Base-by-base conservation (phyloP, 2,329 filamentous ascomycete genomes). In the Bertia moriformis region DNA sequence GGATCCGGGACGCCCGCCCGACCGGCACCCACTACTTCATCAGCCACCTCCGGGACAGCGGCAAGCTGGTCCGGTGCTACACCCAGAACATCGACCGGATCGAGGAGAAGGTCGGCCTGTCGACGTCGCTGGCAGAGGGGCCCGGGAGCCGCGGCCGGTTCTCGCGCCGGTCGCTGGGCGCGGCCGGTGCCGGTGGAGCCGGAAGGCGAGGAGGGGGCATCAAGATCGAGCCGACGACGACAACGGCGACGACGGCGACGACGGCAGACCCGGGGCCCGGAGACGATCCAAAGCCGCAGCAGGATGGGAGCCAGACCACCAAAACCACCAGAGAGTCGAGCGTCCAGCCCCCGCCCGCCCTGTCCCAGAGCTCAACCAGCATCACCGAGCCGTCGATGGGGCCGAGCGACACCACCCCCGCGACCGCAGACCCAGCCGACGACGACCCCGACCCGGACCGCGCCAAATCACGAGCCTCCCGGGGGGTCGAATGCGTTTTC, bases 61-160 rank as follows among this genome's bases (percentile, higher is more conserved):
- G 78, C 3, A 78, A 80, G 45, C 62, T 85, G 4, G 75, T 83
- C 20, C 64, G 79, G 29, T 82, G 78, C 48, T 85, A 85, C 48
- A 84, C 79, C 0, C 79, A 85, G 47, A 85, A 84, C 45, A 84
- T 85, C 45, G 79, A 85, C 46, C 73, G 76, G 44, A 71, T 85
- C 4, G 80, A 85, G 51, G 73, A 78, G 49, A 75, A 79, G 41
- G 76, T 82, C 33, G 79, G 78, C 3, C 60, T 84, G 3, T 72
- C 67, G 14, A 81, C 76, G 0, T 68, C 76, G 40, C 61, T 84
- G 5, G 58, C 62, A 10, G 63, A 70, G 20, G 79, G 79, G 0
- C 69, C 74, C 1, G 80, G 79, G 1, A 73, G 66, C 46, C 66
- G 71, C 30, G 67, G 69, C 10, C 63, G 75, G 2, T 79, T 79